Evolutionary conservation across 306 rosid species (phyloP), one percentile per base, ranked within the genome.

Genomic region (Psophocarpus tetragonolobus): DNA sequence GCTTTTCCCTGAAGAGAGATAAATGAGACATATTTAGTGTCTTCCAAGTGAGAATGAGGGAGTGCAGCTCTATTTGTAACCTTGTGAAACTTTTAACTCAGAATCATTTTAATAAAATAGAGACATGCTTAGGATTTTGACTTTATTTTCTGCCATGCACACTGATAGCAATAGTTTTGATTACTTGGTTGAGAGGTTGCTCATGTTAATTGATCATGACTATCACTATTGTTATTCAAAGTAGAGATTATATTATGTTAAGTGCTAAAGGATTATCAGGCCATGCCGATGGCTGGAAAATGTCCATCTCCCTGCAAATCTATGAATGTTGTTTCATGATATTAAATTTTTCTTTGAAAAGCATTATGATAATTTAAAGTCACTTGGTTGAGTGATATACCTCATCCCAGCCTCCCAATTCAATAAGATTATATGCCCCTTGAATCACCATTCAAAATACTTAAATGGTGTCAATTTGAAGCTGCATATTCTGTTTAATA

Each of bases 401-500:
- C 47, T 23, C 27, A 23, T 67, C 3, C 14, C 6, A 15, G 44
- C 38, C 29, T 64, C 69, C 58, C 64, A 6, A 30, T 66, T 79
- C 67, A 41, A 20, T 68, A 15, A 33, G 64, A 71, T 48, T 44
- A n/a, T 68, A 29, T 64, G 29, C 5, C 42, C 42, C 14, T 7
- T 42, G 13, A 44, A 64, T 45, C 3, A 1, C 42, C 56, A 45
- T 73, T 67, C 18, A n/a, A 27, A 35, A 39, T 17, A 20, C 13
- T 44, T 64, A 17, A 30, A 26, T 18, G 1, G 11, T 21, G 7
- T 70, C 24, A 63, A 30, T 71, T 35, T 71, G 32, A 50, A 76
- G 35, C 20, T 60, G 50, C 12, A 13, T 44, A 30, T 82, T 51
- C 24, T 73, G 60, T 65, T 78, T 68, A 30, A 39, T 27, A 32